These are phyloP conservation scores for Angomonas ambiguus DNA, from an alignment of 208 protist species.

Conservation along the genomic window DNA sequence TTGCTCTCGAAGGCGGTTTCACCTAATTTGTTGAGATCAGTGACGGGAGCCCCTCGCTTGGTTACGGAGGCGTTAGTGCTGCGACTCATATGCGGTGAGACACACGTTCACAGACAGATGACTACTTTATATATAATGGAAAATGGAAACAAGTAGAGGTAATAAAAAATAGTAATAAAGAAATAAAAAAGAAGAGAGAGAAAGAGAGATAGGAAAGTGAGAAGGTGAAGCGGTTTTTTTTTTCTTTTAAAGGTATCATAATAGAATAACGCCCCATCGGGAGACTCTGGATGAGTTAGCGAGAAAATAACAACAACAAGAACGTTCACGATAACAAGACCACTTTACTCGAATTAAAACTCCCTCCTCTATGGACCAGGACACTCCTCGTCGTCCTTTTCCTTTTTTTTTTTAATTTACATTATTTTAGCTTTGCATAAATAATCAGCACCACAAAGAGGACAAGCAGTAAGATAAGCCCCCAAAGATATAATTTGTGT, in stretches of 20 bases:
- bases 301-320: too few species aligned
- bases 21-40: constrained; percentile 35
- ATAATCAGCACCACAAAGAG: constrained; percentile 22
- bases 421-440: constrained; percentile 5
- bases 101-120: too few species aligned
- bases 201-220: neutral
- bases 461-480: constrained; percentile 42
- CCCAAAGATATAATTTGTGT: constrained; percentile 48
- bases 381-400: too few species aligned
- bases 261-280: neutral
- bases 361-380: too few species aligned
- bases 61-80: neutral
- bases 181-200: constrained; percentile 11
- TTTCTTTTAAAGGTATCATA: neutral
- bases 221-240: constrained; percentile 7
- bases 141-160: too few species aligned
- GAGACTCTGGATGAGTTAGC: too few species aligned
- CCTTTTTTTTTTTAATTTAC: neutral
- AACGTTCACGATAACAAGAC: too few species aligned
- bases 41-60: neutral
- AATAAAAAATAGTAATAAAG: neutral
- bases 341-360: too few species aligned
- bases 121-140: too few species aligned
- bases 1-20: constrained; percentile 61
- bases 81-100: too few species aligned